phyloP scores from a whole-genome alignment of 2,329 filamentous ascomycete genomes.

The Nemania abortiva region DNA sequence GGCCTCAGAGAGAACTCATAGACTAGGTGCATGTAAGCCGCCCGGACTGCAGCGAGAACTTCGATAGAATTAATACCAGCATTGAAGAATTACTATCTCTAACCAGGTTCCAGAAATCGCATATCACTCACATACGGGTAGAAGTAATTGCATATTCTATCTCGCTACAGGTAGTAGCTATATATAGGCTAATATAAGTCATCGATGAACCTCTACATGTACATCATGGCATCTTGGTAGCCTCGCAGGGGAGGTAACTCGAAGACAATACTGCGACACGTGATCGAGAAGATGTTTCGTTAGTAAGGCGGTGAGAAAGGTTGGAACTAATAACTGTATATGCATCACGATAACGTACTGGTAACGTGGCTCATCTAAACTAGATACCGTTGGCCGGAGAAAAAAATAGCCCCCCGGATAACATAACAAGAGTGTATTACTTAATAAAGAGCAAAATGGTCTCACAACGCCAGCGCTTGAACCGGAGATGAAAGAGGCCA shows the following conservation, averaged over 20 bases:
- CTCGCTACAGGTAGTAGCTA: neutral
- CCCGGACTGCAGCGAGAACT: neutral
- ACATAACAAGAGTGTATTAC: constrained; percentile 42
- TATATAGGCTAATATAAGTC: no score
- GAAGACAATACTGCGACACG: neutral
- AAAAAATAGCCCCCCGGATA: constrained; percentile 35
- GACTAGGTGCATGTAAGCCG: neutral
- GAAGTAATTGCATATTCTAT: neutral
- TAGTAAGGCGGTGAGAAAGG: constrained; percentile 23
- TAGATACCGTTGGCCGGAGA: constrained; percentile 24
- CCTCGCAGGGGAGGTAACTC: neutral
- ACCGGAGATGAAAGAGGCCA: constrained; percentile 26
- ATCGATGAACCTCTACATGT: neutral
- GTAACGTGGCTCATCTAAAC: constrained; percentile 39
- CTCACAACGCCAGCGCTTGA: constrained; percentile 51
- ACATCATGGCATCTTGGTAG: neutral
- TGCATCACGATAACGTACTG: constrained; percentile 28
- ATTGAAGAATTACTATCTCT: neutral
- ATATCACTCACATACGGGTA: neutral
- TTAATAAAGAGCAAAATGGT: constrained; percentile 42
- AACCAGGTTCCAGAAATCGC: neutral
- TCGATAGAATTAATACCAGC: neutral
- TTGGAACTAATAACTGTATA: constrained; percentile 36
- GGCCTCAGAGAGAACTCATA: neutral
- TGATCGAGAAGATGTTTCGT: neutral